Percentiles rank a stretch among this genome's conserved stretches.
These are phyloP conservation scores for Phaeoacremonium minimum DNA, from an alignment of 2,329 filamentous ascomycete species.

Conservation along the genomic window DNA sequence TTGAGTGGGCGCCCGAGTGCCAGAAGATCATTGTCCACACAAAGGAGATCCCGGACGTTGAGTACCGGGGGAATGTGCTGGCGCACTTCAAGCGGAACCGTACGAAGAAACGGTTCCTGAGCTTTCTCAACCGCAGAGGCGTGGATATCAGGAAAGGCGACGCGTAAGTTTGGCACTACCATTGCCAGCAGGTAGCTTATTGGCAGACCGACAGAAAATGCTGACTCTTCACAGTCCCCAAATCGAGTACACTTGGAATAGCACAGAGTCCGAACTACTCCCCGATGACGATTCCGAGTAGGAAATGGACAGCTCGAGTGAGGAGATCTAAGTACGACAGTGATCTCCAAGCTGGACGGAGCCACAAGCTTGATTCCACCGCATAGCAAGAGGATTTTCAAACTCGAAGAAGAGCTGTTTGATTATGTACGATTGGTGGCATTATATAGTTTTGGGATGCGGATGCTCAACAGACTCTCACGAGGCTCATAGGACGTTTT, in stretches of 20 bases:
- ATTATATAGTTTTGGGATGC: too few relatives aligned
- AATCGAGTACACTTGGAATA: background rate
- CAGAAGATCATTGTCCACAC: slow-evolving; percentile 38
- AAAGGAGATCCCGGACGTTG: slow-evolving; percentile 19
- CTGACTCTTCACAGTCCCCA: background rate
- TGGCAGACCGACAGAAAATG: too few relatives aligned
- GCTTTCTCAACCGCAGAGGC: slow-evolving; percentile 38
- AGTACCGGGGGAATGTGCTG: slow-evolving; percentile 40
- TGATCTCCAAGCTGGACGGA: too few relatives aligned
- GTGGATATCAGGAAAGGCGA: slow-evolving; percentile 33
- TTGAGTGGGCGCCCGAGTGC: slow-evolving; percentile 37
- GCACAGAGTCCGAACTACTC: background rate
- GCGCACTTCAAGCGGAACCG: slow-evolving; percentile 47
- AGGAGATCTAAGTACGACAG: too few relatives aligned
- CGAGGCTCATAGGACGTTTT: too few relatives aligned
- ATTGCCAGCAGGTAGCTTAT: too few relatives aligned
- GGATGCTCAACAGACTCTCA: too few relatives aligned
- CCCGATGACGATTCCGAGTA: background rate
- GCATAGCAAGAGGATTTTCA: too few relatives aligned
- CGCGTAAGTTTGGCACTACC: slow-evolving; percentile 31
- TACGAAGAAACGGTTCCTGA: slow-evolving; percentile 48
- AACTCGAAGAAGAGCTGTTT: too few relatives aligned
- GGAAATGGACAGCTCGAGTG: too few relatives aligned
- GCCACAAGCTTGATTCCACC: too few relatives aligned
- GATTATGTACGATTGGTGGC: too few relatives aligned